Base-by-base conservation (phyloP, 768 basidiomycete species). In the Agrocybe pediades region DNA sequence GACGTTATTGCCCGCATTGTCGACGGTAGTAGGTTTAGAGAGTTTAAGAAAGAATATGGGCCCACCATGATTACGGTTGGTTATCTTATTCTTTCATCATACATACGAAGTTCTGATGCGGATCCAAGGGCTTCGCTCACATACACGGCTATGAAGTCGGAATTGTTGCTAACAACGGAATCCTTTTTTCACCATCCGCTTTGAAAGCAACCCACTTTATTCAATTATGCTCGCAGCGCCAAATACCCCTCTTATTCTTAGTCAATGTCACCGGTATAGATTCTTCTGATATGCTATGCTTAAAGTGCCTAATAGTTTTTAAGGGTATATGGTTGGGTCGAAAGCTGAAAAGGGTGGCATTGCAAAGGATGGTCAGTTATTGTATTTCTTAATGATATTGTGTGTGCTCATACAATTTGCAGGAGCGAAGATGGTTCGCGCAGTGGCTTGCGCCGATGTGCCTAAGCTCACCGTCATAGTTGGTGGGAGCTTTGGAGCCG, bases 11-110 rank as follows among this genome's bases (percentile, higher is more conserved):
- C 94, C 23, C 86, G 95, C 23, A 74, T 95, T 36, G 93, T 95
- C 8, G 95, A 98, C 58, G 93, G 95, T 2, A 94, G 91, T 64
- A 82, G 83, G 41, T 95, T 98, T 66, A 80, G 92, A 55, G 95
- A 98, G 68, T 98, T 96, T 78, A 98, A 98, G 80, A 90, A 88
- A 66, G 95, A 96, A 66, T 98, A 95, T 64, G 95, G 94, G 6
- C 71, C 87, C 23, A 95, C 94, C 0, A 87, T 98, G 57, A 81
- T 96, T 46, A 97, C 95, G 6, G 93, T 92, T 62, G 52, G 79
- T 69, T 25, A 0, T 13, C 20, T 44, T 27, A 6, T 51, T 33
- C 9, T 39, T 46, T 47, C 33, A 36, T 23, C 9, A 17, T 26
- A 27, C 42, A 29, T 17, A 27, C 30, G 30, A 40, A 20, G 23